These are phyloP conservation scores for Linnemannia schmuckeri DNA, from an alignment of 192 early-diverging fungal genomes.

Conservation along the genomic window DNA sequence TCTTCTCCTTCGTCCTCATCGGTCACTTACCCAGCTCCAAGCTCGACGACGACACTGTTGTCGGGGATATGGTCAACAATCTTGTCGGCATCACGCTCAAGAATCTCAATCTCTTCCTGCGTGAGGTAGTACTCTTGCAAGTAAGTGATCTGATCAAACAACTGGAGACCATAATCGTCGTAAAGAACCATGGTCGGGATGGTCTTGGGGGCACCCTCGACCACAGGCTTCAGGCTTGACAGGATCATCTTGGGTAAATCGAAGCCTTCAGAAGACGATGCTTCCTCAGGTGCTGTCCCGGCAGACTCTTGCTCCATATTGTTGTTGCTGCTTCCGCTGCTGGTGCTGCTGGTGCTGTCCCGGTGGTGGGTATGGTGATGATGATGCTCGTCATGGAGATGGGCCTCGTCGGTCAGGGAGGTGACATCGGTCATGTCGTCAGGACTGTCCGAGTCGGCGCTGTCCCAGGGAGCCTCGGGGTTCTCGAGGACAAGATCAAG, in stretches of 20 bases:
- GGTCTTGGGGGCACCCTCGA: conserved; percentile 55
- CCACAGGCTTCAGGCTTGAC: conserved; percentile 34
- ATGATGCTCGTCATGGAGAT: neutral
- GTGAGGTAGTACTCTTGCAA: conserved; percentile 90
- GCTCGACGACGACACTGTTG: conserved; percentile 84
- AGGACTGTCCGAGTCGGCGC: conserved; percentile 28
- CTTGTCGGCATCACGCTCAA: conserved; percentile 70
- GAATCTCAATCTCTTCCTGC: conserved; percentile 86
- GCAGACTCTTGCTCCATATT: neutral
- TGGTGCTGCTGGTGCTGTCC: neutral
- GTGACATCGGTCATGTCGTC: conserved; percentile 31
- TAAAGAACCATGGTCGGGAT: conserved; percentile 92
- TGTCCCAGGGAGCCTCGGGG: conserved; percentile 2
- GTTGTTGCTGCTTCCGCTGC: conserved; percentile 15
- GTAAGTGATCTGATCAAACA: conserved; percentile 94
- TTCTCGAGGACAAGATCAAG: conserved; percentile 15
- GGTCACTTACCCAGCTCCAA: conserved; percentile 83
- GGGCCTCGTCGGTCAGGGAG: neutral
- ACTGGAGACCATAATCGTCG: conserved; percentile 83
- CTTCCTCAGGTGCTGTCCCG: too few species aligned
- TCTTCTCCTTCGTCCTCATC: neutral
- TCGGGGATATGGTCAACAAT: conserved; percentile 75
- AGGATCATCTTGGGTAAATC: conserved; percentile 48
- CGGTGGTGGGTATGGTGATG: neutral
- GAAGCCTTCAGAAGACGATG: neutral